Conservation (phyloP, 495 filamentous ascomycete genomes). For the Penicillium diatomitis region DNA sequence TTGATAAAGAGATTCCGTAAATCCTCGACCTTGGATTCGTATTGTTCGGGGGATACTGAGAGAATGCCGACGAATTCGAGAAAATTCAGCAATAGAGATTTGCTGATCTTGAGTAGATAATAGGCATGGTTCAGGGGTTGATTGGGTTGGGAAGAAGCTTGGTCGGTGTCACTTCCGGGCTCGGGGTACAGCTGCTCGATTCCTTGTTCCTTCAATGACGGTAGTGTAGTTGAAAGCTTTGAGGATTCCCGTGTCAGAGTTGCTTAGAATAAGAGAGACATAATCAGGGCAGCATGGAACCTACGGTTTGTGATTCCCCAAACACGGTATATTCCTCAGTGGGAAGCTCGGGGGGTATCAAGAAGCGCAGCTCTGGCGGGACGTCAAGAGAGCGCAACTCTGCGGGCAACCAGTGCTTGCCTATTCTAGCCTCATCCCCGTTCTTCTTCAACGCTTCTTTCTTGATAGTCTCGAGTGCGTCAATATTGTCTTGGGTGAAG, state of each 20-base stretch:
- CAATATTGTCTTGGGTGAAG: slow-evolving; percentile 73
- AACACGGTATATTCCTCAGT: slow-evolving; percentile 69
- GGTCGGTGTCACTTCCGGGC: slow-evolving; percentile 24
- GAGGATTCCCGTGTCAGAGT: neutral
- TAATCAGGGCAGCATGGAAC: slow-evolving; percentile 1
- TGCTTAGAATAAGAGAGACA: too few relatives aligned
- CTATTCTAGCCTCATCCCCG: slow-evolving; percentile 21
- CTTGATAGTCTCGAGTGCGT: slow-evolving; percentile 50
- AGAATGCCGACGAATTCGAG: slow-evolving; percentile 70
- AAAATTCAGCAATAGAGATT: slow-evolving; percentile 77
- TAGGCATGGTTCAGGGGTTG: slow-evolving; percentile 56
- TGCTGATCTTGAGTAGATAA: slow-evolving; percentile 68
- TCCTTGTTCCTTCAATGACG: slow-evolving; percentile 56
- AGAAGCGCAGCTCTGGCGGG: slow-evolving; percentile 63
- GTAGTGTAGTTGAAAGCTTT: slow-evolving; percentile 53
- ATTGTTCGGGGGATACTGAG: slow-evolving; percentile 49
- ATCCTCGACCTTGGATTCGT: slow-evolving; percentile 59
- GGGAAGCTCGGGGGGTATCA: slow-evolving; percentile 74
- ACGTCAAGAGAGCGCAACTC: slow-evolving; percentile 51
- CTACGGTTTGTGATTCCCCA: slow-evolving; percentile 54
- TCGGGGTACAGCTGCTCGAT: slow-evolving; percentile 62
- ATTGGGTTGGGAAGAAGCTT: slow-evolving; percentile 25
- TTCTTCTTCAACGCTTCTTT: slow-evolving; percentile 33
- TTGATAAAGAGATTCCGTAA: slow-evolving; percentile 76
- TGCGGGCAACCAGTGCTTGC: slow-evolving; percentile 29